phyloP scores from a whole-genome alignment of 345 rosid species.

The Syzygium aqueum region DNA sequence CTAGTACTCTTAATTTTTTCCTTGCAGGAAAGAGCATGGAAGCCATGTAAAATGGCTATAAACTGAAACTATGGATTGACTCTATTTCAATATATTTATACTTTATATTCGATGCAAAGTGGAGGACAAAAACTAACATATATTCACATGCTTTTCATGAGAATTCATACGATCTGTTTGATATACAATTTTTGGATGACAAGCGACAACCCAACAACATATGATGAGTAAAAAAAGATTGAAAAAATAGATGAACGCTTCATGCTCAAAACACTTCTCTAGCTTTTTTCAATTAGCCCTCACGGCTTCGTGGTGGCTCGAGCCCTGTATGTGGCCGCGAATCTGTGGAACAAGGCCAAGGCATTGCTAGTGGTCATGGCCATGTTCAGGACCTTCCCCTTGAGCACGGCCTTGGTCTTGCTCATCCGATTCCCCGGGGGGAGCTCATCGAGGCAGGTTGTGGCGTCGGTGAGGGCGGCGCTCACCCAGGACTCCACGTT shows the following conservation, averaged over 20 bases:
- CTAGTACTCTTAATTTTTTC: neutral
- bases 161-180: neutral
- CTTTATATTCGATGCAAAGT: neutral
- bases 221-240: neutral
- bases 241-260: neutral
- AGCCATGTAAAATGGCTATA: neutral
- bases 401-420: slow-evolving; percentile 64
- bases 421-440: slow-evolving; percentile 51
- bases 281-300: neutral
- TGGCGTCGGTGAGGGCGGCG: slow-evolving; percentile 66
- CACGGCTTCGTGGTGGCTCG: slow-evolving; percentile 11
- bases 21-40: neutral
- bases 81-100: neutral
- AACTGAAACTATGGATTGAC: neutral
- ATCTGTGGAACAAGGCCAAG: slow-evolving; percentile 56
- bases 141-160: neutral
- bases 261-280: neutral
- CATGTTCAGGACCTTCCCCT: slow-evolving; percentile 65
- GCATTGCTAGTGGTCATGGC: slow-evolving; percentile 79
- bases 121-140: neutral
- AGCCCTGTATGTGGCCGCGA: slow-evolving; percentile 33
- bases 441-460: slow-evolving; percentile 40
- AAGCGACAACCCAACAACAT: neutral
- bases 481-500: slow-evolving; percentile 72
- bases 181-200: neutral